These are phyloP conservation scores for Balansia obtecta DNA, from an alignment of 2,329 filamentous ascomycete species.

Conservation along the genomic window DNA sequence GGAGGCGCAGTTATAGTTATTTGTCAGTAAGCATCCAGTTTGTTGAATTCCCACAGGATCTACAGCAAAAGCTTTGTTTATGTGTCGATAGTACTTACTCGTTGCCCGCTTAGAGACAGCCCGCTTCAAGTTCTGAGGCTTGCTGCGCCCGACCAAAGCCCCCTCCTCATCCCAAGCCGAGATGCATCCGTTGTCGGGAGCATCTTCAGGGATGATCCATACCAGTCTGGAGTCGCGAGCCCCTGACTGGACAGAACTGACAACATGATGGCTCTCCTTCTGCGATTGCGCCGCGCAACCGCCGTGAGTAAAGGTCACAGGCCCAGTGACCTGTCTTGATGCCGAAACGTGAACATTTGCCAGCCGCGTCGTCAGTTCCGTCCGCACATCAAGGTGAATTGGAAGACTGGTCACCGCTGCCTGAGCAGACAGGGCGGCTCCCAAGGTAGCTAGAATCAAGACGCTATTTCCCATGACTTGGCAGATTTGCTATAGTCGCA, in stretches of 20 bases:
- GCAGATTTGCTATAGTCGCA: neutral
- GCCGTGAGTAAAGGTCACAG: conserved; percentile 11
- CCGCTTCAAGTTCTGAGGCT: conserved; percentile 16
- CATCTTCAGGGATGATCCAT: conserved; percentile 7
- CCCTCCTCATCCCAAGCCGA: conserved; percentile 24
- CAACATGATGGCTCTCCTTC: conserved; percentile 11
- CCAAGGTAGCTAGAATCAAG: neutral
- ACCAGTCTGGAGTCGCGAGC: conserved; percentile 3
- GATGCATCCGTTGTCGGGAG: conserved; percentile 24
- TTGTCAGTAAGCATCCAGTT: neutral
- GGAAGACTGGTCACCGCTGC: conserved; percentile 10
- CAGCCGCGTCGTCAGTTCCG: conserved; percentile 20
- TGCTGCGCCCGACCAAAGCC: conserved; percentile 22
- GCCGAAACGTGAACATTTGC: conserved; percentile 16
- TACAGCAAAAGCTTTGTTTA: neutral
- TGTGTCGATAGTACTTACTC: neutral
- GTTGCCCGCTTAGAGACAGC: conserved; percentile 6
- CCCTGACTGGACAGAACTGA: neutral
- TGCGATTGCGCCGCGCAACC: conserved; percentile 9
- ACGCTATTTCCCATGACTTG: neutral
- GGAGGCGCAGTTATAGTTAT: neutral
- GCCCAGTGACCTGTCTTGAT: conserved; percentile 7
- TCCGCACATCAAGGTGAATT: conserved; percentile 22
- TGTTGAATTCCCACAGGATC: neutral
- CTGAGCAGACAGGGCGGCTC: neutral